Evolutionary conservation across 2,329 filamentous ascomycete species (phyloP).

Genomic region (Curvularia sp.): DNA sequence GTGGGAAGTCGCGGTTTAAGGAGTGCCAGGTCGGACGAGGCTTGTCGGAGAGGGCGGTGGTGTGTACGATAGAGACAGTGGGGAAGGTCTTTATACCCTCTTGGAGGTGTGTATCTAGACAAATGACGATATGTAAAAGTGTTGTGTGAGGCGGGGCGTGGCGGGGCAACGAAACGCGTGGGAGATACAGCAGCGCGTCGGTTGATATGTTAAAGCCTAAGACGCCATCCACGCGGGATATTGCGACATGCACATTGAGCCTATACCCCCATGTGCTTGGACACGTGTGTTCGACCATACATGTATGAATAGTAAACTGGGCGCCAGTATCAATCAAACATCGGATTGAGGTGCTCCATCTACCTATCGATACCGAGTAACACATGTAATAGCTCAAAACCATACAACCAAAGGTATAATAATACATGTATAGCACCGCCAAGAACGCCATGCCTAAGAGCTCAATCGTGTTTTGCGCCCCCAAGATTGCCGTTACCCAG

Average conservation of each 20-base stretch:
- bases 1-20: background rate
- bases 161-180: constrained; percentile 3
- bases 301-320: background rate
- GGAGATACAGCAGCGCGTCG: background rate
- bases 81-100: no score
- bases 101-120: no score
- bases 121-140: no score
- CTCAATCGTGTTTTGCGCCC: constrained; percentile 46
- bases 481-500: constrained; percentile 57
- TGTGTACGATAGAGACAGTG: background rate
- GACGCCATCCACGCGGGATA: background rate
- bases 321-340: background rate
- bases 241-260: background rate
- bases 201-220: background rate
- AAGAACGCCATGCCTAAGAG: background rate
- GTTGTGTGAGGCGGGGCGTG: background rate
- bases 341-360: background rate
- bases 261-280: no score
- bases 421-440: constrained; percentile 10
- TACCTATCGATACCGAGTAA: background rate
- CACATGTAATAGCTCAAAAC: constrained; percentile 1
- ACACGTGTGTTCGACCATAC: no score
- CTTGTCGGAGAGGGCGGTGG: background rate
- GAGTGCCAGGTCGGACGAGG: background rate
- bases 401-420: constrained; percentile 20